Base-by-base conservation (phyloP, 768 basidiomycete genomes). In the Hebeloma cylindrosporum region DNA sequence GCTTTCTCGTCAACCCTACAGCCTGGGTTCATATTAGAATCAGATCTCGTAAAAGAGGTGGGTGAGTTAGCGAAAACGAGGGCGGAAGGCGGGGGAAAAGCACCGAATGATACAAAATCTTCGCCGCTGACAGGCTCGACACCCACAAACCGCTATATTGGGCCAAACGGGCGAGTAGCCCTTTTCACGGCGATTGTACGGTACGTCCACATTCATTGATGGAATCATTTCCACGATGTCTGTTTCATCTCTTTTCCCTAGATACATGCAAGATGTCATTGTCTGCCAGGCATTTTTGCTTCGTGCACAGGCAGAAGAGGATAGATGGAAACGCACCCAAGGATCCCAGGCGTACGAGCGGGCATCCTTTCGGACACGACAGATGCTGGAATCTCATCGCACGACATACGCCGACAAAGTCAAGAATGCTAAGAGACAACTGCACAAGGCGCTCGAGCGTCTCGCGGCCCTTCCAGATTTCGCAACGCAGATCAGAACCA, bases 291-390 rank as follows among this genome's bases (percentile, higher is more conserved):
- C 62, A 5, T 54, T 65, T 10, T 42, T 55, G 5, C 45, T 50
- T 16, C 43, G 48, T 21, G 58, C 60, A 23, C 43, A 50, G 33
- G 39, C 41, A 2, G 58, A 64, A 7, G 50, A 58, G 18, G 59
- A 58, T 8, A 54, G 56, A 39, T 68, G 62, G 67, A 66, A 63
- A 45, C 49, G 48, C 18, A 60, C 62, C 9, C 66, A 64, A 25
- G 41, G 21, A 17, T 69, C 69, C 1, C 27, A 54, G 10, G 54
- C 54, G 25, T 70, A 65, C 30, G 20, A 31, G 13, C 64, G 53
- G 18, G 58, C 63, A 4, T 62, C 65, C 2, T 57, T 43, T 30
- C 47, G 40, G 22, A 63, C 66, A 0, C 60, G 64, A n/a, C 47
- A 41, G 22, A 60, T 60, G 5, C 50, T 71, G 11, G 57, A 62